Evolutionary conservation across 208 protist genomes (phyloP), one percentile per base, ranked within the genome.

Genomic region (Naegleria lovaniensis): DNA sequence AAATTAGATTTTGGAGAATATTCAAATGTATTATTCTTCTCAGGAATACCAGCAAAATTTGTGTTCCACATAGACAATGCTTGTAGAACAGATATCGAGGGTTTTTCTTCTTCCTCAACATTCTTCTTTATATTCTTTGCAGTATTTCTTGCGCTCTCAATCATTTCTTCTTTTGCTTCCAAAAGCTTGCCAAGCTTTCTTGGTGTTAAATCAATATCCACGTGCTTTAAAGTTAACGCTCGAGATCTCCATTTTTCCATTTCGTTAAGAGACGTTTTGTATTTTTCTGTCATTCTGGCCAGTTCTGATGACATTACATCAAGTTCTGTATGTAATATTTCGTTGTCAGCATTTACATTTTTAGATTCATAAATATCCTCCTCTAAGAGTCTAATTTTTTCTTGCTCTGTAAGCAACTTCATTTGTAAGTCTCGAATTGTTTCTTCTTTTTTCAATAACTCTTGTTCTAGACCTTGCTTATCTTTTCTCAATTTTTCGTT

Each of bases 401-500:
- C 83, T 48, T 85, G 83, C 7, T 85, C 40, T 43, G 0, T 13
- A 16, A 85, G 15, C 5, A 48, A 38, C 22, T 43, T 16, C 13
- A 38, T 48, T 6, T 85, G 83, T 16, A 85, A 19, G 5, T 85
- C 83, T 43, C 83, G 43, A 25, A 85, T 43, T 43, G 5, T 19
- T 33, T 40, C 7, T 25, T 43, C 38, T 48, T 43, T 36, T 43
- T n/a, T 85, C 5, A 85, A 29, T 48, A 33, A 0, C 11, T 85
- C 83, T 85, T 85, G 36, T 29, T 85, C 36, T 43, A 5, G 39
- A 43, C 16, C 40, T 43, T 85, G 83, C 13, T 40, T 48, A 48
- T 85, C 40, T n/a, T 43, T 85, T 85, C 25, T 85, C 83, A 85
- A 48, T 85, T 85, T 48, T 85, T 40, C 40, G 41, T 85, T 40